Base-by-base conservation (phyloP, 2,329 filamentous ascomycete genomes). In the Aspergillus sp. region DNA sequence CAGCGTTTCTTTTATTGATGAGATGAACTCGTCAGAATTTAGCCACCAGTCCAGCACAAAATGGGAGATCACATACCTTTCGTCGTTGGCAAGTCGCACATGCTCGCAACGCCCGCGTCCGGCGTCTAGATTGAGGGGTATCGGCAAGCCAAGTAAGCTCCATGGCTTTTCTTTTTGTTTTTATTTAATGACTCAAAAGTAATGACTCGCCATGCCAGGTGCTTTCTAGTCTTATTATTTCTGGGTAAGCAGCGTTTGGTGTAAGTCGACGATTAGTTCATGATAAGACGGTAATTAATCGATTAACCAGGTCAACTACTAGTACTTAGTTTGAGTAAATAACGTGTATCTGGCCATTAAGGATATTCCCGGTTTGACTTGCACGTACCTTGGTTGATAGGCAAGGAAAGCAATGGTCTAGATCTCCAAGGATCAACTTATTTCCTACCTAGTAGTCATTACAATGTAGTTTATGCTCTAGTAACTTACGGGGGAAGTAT, bases 71-170 rank as follows among this genome's bases (percentile, higher is more conserved):
- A 44, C 50, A 52, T 53, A 74, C 73, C 65, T 75, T 75, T 64
- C 64, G 69, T 52, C 70, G 70, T 57, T 72, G 71, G 44, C 73
- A 75, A 17, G 55, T 59, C n/a, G 71, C 53, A 64, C 73, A 75
- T 49, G 73, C 73, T 54, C 66, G 66, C 48, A 67, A 49, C 17
- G 73, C 73, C 57, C 73, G 64, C 54, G 65, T 67, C 36, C 73
- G 70, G 64, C 63, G 66, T 47, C 73, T 71, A 52, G 71, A 71
- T 51, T 74, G 71, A 23, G 73, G 72, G 36, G 65, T 72, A 67
- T 75, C 67, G 5, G 72, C 68, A 13, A 75, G 65, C 73, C 73
- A 75, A 39, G 68, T 74, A 52, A 75, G 62, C 59, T 75, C 73
- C 73, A 75, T 75, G 11, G 50, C 51, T 38, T 41, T 11, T 19